Evolutionary conservation across 176 grass and related monocot genomes (phyloP).

Genomic region (Raddia distichophylla): DNA sequence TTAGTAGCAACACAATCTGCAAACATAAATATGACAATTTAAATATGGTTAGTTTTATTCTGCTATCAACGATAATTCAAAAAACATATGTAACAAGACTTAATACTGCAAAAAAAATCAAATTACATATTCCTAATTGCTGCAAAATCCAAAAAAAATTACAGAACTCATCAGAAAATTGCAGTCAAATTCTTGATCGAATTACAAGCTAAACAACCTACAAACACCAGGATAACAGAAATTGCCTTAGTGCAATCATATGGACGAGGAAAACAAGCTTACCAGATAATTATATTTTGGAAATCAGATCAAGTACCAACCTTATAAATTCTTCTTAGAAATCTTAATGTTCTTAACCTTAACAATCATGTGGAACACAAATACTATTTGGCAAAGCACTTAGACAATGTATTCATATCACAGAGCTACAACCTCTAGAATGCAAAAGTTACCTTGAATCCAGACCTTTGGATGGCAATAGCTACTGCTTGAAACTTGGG

Average conservation of each 20-base stretch:
- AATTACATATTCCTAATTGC: not conserved
- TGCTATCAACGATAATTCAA: not conserved
- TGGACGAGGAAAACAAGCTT: constrained; percentile 4
- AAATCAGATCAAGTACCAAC: not conserved
- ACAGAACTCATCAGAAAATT: not conserved
- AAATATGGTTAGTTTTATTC: constrained; percentile 26
- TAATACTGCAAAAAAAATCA: constrained; percentile 14
- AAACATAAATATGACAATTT: constrained; percentile 31
- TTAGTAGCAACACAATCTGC: constrained; percentile 90
- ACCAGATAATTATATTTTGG: constrained; percentile 1
- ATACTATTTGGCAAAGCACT: not conserved
- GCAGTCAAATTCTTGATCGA: not conserved
- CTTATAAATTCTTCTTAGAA: not conserved
- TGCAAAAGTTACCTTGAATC: constrained; percentile 84
- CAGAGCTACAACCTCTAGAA: not conserved
- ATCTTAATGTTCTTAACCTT: not conserved
- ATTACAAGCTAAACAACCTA: not conserved
- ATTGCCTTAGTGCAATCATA: not conserved
- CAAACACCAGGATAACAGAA: not conserved
- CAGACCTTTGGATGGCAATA: constrained; percentile 98
- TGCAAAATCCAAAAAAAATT: not conserved
- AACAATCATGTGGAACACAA: constrained; percentile 21
- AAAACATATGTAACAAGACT: not conserved
- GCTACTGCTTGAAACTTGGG: constrained; percentile 97
- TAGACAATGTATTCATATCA: constrained; percentile 14